These are phyloP conservation scores for Russula olivacea DNA, from an alignment of 768 basidiomycete genomes.

Conservation along the genomic window DNA sequence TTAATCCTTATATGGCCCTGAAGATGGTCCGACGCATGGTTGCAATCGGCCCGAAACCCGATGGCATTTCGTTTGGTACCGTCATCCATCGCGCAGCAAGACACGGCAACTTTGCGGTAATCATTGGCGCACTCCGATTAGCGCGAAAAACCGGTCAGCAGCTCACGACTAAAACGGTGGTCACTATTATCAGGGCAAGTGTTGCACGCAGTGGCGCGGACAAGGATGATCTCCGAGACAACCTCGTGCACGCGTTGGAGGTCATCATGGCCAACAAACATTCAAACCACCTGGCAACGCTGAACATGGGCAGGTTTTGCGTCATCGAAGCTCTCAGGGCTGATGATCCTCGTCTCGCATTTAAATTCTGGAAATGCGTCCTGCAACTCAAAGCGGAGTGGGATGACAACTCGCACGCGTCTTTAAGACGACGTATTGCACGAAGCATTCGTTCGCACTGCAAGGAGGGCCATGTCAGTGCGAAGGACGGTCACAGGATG, in stretches of 20 bases:
- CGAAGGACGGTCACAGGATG: conserved; percentile 29
- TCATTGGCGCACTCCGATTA: conserved; percentile 37
- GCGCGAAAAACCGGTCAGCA: conserved; percentile 36
- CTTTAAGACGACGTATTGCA: conserved; percentile 40
- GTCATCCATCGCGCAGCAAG: conserved; percentile 53
- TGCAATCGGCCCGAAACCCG: conserved; percentile 43
- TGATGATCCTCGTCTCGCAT: conserved; percentile 48
- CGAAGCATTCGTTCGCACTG: conserved; percentile 32
- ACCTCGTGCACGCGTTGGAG: conserved; percentile 39
- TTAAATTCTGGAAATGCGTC: conserved; percentile 52
- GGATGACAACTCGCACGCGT: conserved; percentile 42
- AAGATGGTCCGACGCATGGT: conserved; percentile 49
- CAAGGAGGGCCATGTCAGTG: conserved; percentile 29
- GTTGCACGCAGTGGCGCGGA: conserved; percentile 28
- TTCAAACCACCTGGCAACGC: conserved; percentile 36
- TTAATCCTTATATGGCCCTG: conserved; percentile 43
- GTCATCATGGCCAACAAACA: conserved; percentile 38
- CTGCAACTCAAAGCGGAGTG: conserved; percentile 42
- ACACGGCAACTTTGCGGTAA: conserved; percentile 42
- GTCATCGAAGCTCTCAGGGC: conserved; percentile 45
- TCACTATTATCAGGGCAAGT: conserved; percentile 22
- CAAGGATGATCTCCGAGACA: conserved; percentile 28
- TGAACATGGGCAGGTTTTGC: conserved; percentile 48
- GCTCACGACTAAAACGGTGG: conserved; percentile 46
- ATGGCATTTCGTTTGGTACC: conserved; percentile 53